These are phyloP conservation scores for Backusella sp. DNA, from an alignment of 192 early-diverging fungal species.

Conservation along the genomic window DNA sequence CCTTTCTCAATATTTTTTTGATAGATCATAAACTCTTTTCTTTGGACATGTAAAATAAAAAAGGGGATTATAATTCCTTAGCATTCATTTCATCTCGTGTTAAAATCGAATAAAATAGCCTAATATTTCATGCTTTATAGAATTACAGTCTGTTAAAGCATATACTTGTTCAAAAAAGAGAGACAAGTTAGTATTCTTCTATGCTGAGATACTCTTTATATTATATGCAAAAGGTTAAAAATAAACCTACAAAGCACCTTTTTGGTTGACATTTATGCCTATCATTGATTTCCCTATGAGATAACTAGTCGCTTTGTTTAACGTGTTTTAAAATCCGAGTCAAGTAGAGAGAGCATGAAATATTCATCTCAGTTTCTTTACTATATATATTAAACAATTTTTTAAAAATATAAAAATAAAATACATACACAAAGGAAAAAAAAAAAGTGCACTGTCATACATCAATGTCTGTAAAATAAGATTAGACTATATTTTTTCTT, in stretches of 20 bases:
- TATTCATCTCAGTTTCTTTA: not conserved
- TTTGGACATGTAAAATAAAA: not conserved
- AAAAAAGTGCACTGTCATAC: not conserved
- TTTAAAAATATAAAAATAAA: not conserved
- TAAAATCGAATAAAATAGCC: not conserved
- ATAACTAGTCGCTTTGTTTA: not conserved
- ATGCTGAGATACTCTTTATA: not conserved
- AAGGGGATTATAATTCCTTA: not conserved
- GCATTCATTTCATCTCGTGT: not conserved
- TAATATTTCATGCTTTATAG: not conserved
- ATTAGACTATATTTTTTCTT: not conserved
- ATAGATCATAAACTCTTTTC: not conserved
- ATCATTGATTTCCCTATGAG: not conserved
- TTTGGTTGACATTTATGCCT: slow-evolving; percentile 3
- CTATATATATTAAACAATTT: not conserved
- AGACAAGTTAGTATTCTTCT: not conserved
- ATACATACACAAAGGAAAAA: not conserved
- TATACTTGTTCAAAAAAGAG: not conserved
- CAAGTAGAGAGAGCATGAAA: not conserved
- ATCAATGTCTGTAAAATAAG: not conserved
- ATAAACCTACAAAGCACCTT: not conserved
- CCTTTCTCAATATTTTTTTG: not conserved
- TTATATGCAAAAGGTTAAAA: not conserved
- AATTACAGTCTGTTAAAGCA: not conserved
- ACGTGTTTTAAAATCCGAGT: not conserved